A percentile compares a stretch with the other conserved stretches of the same genome.
phyloP scores from a whole-genome alignment of 768 basidiomycete species.

The Cyathus striatus region DNA sequence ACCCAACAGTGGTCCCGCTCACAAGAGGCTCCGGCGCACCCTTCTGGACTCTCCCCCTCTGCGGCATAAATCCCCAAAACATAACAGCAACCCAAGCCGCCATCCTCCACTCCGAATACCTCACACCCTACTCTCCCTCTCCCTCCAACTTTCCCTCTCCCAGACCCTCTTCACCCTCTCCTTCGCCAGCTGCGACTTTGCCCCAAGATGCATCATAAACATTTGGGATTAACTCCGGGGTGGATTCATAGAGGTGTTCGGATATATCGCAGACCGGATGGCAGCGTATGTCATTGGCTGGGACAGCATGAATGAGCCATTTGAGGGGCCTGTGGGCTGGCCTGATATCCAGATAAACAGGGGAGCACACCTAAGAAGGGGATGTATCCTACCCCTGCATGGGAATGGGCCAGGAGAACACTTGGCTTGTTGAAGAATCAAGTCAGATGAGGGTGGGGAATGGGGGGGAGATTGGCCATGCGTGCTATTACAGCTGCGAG shows the following conservation, averaged over 20 bases:
- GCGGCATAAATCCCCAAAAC: background rate
- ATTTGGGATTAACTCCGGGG: slow-evolving; percentile 85
- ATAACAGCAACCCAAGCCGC: background rate
- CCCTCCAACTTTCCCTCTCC: slow-evolving; percentile 34
- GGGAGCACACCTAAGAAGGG: slow-evolving; percentile 81
- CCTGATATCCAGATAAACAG: slow-evolving; percentile 66
- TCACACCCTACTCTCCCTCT: background rate
- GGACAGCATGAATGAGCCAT: slow-evolving; percentile 96
- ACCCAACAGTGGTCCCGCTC: background rate
- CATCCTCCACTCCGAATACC: background rate
- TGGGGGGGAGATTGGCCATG: too few species aligned
- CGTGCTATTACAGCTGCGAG: too few species aligned
- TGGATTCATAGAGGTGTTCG: slow-evolving; percentile 74
- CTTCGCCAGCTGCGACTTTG: slow-evolving; percentile 85
- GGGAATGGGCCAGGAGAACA: slow-evolving; percentile 88
- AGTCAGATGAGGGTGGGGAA: too few species aligned
- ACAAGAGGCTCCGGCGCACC: background rate
- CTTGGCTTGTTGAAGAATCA: too few species aligned
- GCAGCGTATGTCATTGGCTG: slow-evolving; percentile 86
- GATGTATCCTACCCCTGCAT: slow-evolving; percentile 79
- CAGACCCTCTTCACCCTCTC: slow-evolving; percentile 94
- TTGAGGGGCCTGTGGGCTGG: slow-evolving; percentile 72
- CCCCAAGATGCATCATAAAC: slow-evolving; percentile 88
- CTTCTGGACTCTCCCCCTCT: background rate
- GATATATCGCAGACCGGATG: slow-evolving; percentile 70